Evolutionary conservation across 164 flowering plant species (phyloP).

Genomic region (Nymphaea thermarum): DNA sequence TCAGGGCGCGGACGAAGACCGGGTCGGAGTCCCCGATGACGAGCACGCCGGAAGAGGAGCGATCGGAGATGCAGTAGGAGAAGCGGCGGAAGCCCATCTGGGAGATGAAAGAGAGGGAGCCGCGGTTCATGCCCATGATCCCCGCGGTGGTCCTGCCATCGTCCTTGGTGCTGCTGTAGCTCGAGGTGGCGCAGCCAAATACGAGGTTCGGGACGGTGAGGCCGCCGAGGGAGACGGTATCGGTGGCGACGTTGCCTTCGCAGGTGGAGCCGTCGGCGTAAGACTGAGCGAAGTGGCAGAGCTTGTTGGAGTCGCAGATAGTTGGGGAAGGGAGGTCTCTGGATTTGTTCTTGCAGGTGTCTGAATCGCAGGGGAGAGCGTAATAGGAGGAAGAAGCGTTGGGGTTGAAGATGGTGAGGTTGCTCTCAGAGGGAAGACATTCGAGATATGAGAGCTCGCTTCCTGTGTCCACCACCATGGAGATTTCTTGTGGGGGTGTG

Average conservation of each 20-base stretch:
- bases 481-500: conserved; percentile 58
- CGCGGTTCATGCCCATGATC: conserved; percentile 76
- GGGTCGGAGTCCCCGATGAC: conserved; percentile 47
- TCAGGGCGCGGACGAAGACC: conserved; percentile 24
- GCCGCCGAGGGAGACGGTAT: conserved; percentile 36
- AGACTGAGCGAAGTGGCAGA: conserved; percentile 54
- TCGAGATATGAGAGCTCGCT: conserved; percentile 84
- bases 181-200: conserved; percentile 70
- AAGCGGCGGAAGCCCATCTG: conserved; percentile 57
- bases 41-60: conserved; percentile 45
- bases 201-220: conserved; percentile 21
- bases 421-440: conserved; percentile 30
- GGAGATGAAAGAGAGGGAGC: conserved; percentile 57
- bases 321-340: conserved; percentile 45
- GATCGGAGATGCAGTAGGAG: conserved; percentile 71
- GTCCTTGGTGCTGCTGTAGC: conserved; percentile 31
- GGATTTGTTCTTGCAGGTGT: conserved; percentile 45
- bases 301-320: conserved; percentile 50
- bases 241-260: conserved; percentile 70
- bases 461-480: conserved; percentile 87
- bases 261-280: conserved; percentile 66
- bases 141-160: conserved; percentile 41
- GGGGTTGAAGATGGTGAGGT: conserved; percentile 30
- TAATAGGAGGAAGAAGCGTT: conserved; percentile 39
- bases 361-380: conserved; percentile 42